Evolutionary conservation across 371 early-diverging fungal genomes (phyloP), one percentile per base, ranked within the genome.

Genomic region (Apophysomyces variabilis): DNA sequence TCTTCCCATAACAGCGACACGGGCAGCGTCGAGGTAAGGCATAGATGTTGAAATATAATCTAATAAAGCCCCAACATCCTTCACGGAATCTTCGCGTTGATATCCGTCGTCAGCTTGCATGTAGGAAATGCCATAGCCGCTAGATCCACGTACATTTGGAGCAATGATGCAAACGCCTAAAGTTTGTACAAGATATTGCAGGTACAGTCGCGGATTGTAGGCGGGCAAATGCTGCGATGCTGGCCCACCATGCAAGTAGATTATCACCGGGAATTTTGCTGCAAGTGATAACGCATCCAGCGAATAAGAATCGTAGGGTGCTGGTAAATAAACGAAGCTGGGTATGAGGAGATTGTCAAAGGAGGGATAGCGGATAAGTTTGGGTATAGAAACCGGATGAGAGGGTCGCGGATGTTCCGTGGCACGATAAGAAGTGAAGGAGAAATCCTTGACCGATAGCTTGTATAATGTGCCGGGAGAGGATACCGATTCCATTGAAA

Each of bases 171-270:
- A 57, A n/a, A 65, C 54, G 35, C 69, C 65, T 36, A 71, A 47
- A 47, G 60, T 61, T 38, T 71, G 57, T 7, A 62, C 50, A 57
- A 68, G 41, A 60, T 67, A 70, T 11, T 66, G 72, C 18, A 68
- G 58, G 47, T 65, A 66, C 41, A 71, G 68, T 14, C 62, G 62
- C 26, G 72, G 72, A 14, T 62, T 60, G 41, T 65, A 71, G 26
- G 57, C 12, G 12, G 72, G 68, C 13, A 44, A 39, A 56, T 68
- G 60, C 38, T 71, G 72, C 7, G 70, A 69, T n/a, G 64, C 47
- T 5, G 72, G 72, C 5, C 69, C 72, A 6, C 72, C 72, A 32
- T 71, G 69, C 18, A 71, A 47, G 65, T 65, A 71, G 12, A 71
- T 41, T n/a, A 71, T 44, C 6, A 71, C 69, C 2, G 72, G 69